These are phyloP conservation scores for Hortiboletus flavorubellus DNA, from an alignment of 768 basidiomycete genomes.

Conservation along the genomic window DNA sequence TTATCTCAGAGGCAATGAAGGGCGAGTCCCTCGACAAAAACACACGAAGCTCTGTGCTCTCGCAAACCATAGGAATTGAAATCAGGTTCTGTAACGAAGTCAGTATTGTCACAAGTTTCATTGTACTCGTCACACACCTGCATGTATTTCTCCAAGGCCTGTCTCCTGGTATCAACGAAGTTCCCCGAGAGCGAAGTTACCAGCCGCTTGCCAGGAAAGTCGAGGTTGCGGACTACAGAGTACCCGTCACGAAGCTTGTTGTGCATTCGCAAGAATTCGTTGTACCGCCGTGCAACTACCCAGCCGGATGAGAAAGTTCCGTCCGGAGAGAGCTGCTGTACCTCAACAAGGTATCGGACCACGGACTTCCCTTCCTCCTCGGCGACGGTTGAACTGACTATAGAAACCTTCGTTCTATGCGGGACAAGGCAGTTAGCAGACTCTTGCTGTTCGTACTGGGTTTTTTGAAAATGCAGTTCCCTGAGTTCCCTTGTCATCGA, in stretches of 20 bases:
- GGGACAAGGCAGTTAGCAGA: conserved; percentile 84
- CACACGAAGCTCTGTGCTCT: conserved; percentile 73
- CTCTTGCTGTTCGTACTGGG: conserved; percentile 93
- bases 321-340: conserved; percentile 82
- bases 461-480: conserved; percentile 83
- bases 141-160: conserved; percentile 83
- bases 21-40: conserved; percentile 90
- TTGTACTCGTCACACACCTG: conserved; percentile 50
- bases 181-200: conserved; percentile 84
- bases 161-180: conserved; percentile 79
- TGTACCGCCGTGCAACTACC: conserved; percentile 92
- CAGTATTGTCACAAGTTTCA: background rate
- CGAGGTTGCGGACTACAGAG: conserved; percentile 60
- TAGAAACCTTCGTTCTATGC: conserved; percentile 77
- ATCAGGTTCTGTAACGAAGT: conserved; percentile 56
- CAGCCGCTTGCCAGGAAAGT: conserved; percentile 92
- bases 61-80: conserved; percentile 70
- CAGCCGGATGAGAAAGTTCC: conserved; percentile 82
- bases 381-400: conserved; percentile 77
- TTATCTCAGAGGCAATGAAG: conserved; percentile 58
- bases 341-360: conserved; percentile 87
- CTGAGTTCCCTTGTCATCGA: conserved; percentile 81
- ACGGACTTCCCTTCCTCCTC: conserved; percentile 89
- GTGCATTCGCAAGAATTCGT: conserved; percentile 91
- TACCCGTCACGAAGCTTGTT: conserved; percentile 79